Percentiles rank a stretch among this genome's conserved stretches.
Conservation (phyloP, 2,329 filamentous ascomycete species). For the Alternaria sp. region DNA sequence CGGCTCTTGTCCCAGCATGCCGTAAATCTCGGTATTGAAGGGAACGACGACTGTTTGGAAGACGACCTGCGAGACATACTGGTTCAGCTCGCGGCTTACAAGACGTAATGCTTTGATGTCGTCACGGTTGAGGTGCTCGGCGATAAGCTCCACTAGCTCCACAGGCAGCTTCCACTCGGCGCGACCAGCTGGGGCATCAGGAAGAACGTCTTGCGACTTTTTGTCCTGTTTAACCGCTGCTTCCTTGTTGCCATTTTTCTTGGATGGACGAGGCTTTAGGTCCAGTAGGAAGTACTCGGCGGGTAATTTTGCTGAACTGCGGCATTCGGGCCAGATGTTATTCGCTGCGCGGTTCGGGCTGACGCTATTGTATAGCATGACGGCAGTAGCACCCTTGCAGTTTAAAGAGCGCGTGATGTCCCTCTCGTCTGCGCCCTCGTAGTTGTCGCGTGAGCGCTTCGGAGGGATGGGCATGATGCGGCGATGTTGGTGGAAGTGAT, state of each 20-base stretch:
- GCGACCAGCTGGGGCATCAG: constrained; percentile 41
- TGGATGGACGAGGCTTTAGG: constrained; percentile 6
- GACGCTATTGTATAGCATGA: constrained; percentile 33
- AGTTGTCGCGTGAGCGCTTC: constrained; percentile 35
- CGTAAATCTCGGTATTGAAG: constrained; percentile 71
- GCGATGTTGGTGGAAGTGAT: not conserved
- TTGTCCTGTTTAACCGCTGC: not conserved
- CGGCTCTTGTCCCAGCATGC: constrained; percentile 56
- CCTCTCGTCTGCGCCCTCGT: constrained; percentile 23
- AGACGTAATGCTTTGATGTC: constrained; percentile 69
- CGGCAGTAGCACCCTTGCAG: constrained; percentile 35
- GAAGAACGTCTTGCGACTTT: not conserved
- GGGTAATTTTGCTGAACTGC: constrained; percentile 39
- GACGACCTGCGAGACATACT: constrained; percentile 64
- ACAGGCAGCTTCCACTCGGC: constrained; percentile 60
- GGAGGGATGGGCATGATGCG: constrained; percentile 12
- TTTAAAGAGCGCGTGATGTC: constrained; percentile 26
- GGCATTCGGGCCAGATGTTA: constrained; percentile 50
- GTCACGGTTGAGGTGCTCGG: constrained; percentile 62
- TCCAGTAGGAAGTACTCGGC: constrained; percentile 37
- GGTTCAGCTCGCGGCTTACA: constrained; percentile 67
- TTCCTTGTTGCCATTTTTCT: constrained; percentile 3
- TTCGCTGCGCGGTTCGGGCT: constrained; percentile 38
- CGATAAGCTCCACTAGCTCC: constrained; percentile 69
- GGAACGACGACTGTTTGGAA: constrained; percentile 71